Evolutionary conservation across 768 basidiomycete genomes (phyloP), one percentile per base, ranked within the genome.

Genomic region (Mycena filopes): DNA sequence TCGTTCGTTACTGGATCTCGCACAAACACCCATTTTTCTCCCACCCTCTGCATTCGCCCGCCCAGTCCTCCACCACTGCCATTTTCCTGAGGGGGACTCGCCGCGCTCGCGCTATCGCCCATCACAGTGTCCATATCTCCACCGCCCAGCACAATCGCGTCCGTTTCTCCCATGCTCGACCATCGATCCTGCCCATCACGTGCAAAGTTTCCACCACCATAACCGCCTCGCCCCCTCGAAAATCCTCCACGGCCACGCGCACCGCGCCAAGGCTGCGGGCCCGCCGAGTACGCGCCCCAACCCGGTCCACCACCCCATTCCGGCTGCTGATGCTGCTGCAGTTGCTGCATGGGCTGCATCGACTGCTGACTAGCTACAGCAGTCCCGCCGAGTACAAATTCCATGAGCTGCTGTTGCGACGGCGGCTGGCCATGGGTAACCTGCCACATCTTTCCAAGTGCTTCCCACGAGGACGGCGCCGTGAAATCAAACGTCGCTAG

Each of bases 401-500:
- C 84, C 88, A 93, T 88, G 69, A 94, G 84, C 72, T 94, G 84
- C 71, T 93, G 89, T 71, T 89, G 88, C 60, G 90, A 84, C 29
- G 93, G 93, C 69, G 81, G 51, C 71, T 85, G 83, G 43, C 92
- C 90, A 76, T 91, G 78, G 55, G 91, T 89, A 60, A 82, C 81
- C 73, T 83, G 78, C 92, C 91, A 95, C 82, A 92, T 88, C 74
- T 87, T 87, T 75, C 90, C 91, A 63, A 96, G 85, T 60, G 86
- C 84, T 80, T 90, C 88, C 94, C 94, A 96, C 75, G 91, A 89
- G 55, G 85, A 76, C 57, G 94, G 85, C 46, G 85, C 82, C 29
- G 89, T 89, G 58, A 87, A 88, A 81, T 94, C 86, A 84, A 95
- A 95, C 49, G 84, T 83, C 67, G 84, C 73, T 70, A 87, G 80